Conservation (phyloP, 352 stramenopile genomes). For the Globisporangium okanoganense region DNA sequence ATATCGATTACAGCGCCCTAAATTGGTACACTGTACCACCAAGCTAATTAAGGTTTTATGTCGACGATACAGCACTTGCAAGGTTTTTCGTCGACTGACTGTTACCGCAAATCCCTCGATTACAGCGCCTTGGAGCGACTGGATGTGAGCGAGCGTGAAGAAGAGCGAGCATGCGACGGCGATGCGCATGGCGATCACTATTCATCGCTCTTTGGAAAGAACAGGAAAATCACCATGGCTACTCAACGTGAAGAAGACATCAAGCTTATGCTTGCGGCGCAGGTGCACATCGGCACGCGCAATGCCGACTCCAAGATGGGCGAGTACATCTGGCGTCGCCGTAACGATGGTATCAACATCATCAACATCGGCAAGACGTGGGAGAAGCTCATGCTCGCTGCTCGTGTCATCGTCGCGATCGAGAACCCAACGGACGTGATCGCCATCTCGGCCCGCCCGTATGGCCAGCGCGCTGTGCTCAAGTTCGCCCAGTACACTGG, state of each 20-base stretch:
- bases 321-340: slow-evolving; percentile 99
- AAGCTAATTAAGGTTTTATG: not conserved
- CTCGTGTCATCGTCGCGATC: slow-evolving; percentile 99
- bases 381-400: slow-evolving; percentile 99
- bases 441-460: slow-evolving; percentile 97
- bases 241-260: slow-evolving; percentile 98
- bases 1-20: not conserved
- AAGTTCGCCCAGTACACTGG: slow-evolving; percentile 99
- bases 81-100: slow-evolving; percentile 13
- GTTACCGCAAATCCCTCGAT: not conserved
- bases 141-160: not conserved
- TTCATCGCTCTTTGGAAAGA: slow-evolving; percentile 57
- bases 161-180: not conserved
- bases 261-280: slow-evolving; percentile 99
- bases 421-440: slow-evolving; percentile 99
- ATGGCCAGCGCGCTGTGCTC: slow-evolving; percentile 99
- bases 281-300: slow-evolving; percentile 99
- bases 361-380: slow-evolving; percentile 99
- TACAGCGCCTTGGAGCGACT: slow-evolving; percentile 4
- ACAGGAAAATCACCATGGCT: slow-evolving; percentile 60
- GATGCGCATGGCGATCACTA: slow-evolving; percentile 22
- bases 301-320: slow-evolving; percentile 99
- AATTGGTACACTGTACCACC: not conserved
- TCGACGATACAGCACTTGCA: not conserved
- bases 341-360: slow-evolving; percentile 99